Conservation (phyloP, 2,329 filamentous ascomycete species). For the Aspergillus ochraceoroseus region DNA sequence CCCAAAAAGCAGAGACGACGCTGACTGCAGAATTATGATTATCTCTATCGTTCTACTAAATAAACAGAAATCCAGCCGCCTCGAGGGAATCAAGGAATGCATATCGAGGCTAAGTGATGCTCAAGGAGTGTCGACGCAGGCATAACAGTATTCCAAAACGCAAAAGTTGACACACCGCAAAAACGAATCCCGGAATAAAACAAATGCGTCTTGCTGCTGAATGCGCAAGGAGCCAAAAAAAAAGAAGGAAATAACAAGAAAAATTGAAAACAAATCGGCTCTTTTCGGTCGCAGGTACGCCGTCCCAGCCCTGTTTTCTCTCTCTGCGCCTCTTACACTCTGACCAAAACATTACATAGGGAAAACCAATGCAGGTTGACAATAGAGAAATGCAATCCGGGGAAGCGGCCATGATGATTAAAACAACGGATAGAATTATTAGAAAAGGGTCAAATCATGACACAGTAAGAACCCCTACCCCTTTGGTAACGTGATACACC, state of each 20-base stretch:
- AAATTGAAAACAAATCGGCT: conserved; percentile 8
- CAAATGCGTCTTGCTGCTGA: too few species aligned
- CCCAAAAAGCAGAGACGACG: too few species aligned
- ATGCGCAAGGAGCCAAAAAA: too few species aligned
- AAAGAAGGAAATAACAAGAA: not conserved
- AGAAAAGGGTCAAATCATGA: conserved; percentile 12
- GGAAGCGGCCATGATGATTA: conserved; percentile 7
- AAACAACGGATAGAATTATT: conserved; percentile 13
- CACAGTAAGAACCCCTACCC: not conserved
- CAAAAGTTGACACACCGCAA: conserved; percentile 6
- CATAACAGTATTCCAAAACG: conserved; percentile 9
- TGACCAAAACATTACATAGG: conserved; percentile 13
- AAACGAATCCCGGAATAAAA: conserved; percentile 11
- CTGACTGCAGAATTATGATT: conserved; percentile 6
- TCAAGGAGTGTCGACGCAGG: conserved; percentile 5
- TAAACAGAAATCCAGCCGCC: conserved; percentile 7
- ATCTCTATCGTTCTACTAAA: conserved; percentile 12
- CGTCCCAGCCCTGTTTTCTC: conserved; percentile 18
- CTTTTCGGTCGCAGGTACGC: conserved; percentile 18
- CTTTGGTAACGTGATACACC: conserved; percentile 12
- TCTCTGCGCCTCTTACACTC: conserved; percentile 15
- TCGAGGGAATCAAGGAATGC: conserved; percentile 6
- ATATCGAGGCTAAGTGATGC: not conserved
- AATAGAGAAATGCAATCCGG: conserved; percentile 5
- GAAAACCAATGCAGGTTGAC: too few species aligned